Evolutionary conservation across 2,329 filamentous ascomycete species (phyloP).

Genomic region (Clarireedia homoeocarpa): DNA sequence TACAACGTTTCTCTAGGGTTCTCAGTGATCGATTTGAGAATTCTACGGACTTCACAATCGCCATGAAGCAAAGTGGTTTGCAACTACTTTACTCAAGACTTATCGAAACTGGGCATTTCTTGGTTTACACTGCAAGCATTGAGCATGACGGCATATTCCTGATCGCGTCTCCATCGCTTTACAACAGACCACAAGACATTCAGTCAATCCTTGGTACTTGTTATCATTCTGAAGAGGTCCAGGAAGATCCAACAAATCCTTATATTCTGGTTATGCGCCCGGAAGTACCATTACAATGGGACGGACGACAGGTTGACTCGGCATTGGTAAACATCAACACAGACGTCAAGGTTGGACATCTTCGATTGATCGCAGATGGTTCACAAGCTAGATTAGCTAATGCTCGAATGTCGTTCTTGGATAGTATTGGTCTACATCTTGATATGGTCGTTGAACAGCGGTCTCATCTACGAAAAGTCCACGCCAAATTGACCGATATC

Average conservation of each 20-base stretch:
- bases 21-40: constrained; percentile 94
- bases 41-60: constrained; percentile 87
- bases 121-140: constrained; percentile 64
- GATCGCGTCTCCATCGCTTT: constrained; percentile 74
- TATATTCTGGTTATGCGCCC: constrained; percentile 83
- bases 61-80: constrained; percentile 59
- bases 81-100: constrained; percentile 75
- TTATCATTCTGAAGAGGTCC: constrained; percentile 61
- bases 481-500: constrained; percentile 84
- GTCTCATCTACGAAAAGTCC: constrained; percentile 88
- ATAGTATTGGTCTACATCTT: constrained; percentile 74
- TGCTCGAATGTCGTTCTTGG: constrained; percentile 70
- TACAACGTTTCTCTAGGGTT: constrained; percentile 90
- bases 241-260: constrained; percentile 68
- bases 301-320: constrained; percentile 65
- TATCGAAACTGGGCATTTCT: constrained; percentile 75
- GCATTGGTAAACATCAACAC: constrained; percentile 69
- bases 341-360: constrained; percentile 78
- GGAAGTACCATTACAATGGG: constrained; percentile 73
- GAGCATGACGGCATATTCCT: constrained; percentile 73
- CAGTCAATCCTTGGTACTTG: constrained; percentile 77
- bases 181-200: constrained; percentile 70
- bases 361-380: constrained; percentile 83
- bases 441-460: constrained; percentile 87
- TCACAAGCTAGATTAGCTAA: constrained; percentile 70